These are phyloP conservation scores for Amphichorda felina DNA, from an alignment of 2,329 filamentous ascomycete genomes.

Conservation along the genomic window DNA sequence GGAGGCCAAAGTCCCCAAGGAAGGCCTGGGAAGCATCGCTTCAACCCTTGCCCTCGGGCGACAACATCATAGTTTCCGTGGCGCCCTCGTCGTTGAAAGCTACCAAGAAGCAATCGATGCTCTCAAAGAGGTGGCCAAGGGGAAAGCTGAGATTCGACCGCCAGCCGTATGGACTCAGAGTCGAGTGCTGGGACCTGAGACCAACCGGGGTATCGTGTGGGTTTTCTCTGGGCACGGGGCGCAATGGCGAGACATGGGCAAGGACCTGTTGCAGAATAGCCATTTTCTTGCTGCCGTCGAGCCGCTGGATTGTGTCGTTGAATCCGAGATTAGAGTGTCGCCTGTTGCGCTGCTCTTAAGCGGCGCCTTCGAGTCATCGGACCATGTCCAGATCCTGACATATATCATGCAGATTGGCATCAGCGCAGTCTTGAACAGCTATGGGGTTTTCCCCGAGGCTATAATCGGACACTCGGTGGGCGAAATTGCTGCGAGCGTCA, in stretches of 20 bases:
- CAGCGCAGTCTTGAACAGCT: constrained; percentile 1
- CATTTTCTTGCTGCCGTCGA: constrained; percentile 4
- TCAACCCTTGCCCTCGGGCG: not conserved
- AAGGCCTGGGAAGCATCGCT: no score
- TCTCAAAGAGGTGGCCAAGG: not conserved
- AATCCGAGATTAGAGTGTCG: constrained; percentile 3
- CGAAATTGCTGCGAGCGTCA: constrained; percentile 5
- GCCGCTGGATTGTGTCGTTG: constrained; percentile 3
- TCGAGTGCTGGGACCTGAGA: not conserved
- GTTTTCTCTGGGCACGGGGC: constrained; percentile 5
- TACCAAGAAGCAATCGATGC: not conserved
- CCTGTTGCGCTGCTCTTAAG: not conserved
- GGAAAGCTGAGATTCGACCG: no score
- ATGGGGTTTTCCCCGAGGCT: constrained; percentile 3
- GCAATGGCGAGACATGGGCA: constrained; percentile 5
- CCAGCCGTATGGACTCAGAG: not conserved
- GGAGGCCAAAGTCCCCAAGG: no score
- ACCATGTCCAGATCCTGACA: constrained; percentile 4
- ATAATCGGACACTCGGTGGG: constrained; percentile 6
- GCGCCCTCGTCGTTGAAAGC: not conserved
- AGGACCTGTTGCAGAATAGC: constrained; percentile 1
- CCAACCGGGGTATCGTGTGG: constrained; percentile 3
- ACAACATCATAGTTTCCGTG: constrained; percentile 1
- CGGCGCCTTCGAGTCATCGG: constrained; percentile 4
- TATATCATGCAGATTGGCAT: constrained; percentile 5